These are phyloP conservation scores for Astrephomene gubernaculifera DNA, from an alignment of 139 green algal species.

Conservation along the genomic window DNA sequence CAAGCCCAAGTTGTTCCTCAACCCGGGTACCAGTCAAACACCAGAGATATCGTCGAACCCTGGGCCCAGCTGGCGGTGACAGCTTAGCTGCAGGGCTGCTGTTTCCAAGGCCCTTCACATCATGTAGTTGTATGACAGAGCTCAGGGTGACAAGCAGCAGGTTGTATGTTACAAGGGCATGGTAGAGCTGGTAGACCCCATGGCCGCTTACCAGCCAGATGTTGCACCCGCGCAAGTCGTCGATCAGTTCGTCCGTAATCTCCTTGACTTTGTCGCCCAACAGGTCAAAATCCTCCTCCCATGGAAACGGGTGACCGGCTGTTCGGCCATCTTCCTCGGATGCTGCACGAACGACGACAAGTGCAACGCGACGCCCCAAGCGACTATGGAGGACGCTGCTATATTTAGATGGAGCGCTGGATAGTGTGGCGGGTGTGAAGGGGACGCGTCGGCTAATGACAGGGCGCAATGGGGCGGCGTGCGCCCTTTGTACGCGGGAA, in stretches of 20 bases:
- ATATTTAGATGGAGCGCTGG: too few species aligned
- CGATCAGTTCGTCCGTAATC: conserved; percentile 59
- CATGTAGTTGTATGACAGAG: too few species aligned
- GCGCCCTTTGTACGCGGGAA: background rate
- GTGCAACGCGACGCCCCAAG: background rate
- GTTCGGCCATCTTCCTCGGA: background rate
- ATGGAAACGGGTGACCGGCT: conserved; percentile 26
- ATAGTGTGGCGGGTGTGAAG: background rate
- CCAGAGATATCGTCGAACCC: too few species aligned
- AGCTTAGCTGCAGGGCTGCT: too few species aligned
- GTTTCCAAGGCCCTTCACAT: too few species aligned
- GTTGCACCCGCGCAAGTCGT: conserved; percentile 78
- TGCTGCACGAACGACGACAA: background rate
- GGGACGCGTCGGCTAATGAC: background rate
- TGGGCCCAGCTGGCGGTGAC: too few species aligned
- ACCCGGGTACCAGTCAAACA: too few species aligned
- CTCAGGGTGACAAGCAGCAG: too few species aligned
- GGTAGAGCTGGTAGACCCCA: too few species aligned
- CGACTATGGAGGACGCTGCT: background rate
- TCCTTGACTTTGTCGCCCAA: conserved; percentile 56
- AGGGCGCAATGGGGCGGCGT: conserved; percentile 26
- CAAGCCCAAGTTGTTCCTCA: too few species aligned
- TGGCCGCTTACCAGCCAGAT: conserved; percentile 83
- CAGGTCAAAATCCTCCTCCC: conserved; percentile 69
- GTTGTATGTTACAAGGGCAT: too few species aligned